Evolutionary conservation across 257 asterid species (phyloP), one percentile per base, ranked within the genome.

Genomic region (Forsythia viridissima): DNA sequence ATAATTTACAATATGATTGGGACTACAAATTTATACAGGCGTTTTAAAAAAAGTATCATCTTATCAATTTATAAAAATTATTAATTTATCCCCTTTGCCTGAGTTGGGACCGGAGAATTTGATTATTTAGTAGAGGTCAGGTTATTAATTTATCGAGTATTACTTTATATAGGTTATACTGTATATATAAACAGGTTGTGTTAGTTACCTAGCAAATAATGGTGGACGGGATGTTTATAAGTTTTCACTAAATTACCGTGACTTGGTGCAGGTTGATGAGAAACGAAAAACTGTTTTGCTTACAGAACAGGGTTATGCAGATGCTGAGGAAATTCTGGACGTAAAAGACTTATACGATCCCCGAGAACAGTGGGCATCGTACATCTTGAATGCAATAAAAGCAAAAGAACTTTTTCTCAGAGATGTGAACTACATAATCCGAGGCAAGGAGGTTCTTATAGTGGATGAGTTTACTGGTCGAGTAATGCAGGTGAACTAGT

Each of bases 391-490:
- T 85, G 99, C 99, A 74, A 82, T 95, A 80, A 95, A 95, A 85
- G 97, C 99, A 51, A 92, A 93, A 80, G 98, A 95, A 87, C 98
- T 95, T 81, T 95, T 95, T 77, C 97, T 93, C 83, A 91, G 79
- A 89, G 98, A 95, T 84, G 99, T 93, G 84, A 92, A 92, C 88
- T 95, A 95, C 81, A 95, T 95, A 83, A 87, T 93, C 84, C 93
- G 98, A 76, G 96, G 93, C 83, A 92, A 93, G 83, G 99, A 95
- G 85, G 93, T 93, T 71, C 93, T 95, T 80, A 93, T 95, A 81
- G 99, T 95, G 74, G 99, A 95, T 85, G 98, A 95, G 83, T 95
- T 95, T 80, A 92, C 97, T 70, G 99, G 99, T n/a, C 97, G 99
- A 81, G 98, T 95, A 70, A 95, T 95, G 98, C 99, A 95, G 99